Evolutionary conservation across 2,329 filamentous ascomycete species (phyloP).

Genomic region (Colletotrichum incanum): DNA sequence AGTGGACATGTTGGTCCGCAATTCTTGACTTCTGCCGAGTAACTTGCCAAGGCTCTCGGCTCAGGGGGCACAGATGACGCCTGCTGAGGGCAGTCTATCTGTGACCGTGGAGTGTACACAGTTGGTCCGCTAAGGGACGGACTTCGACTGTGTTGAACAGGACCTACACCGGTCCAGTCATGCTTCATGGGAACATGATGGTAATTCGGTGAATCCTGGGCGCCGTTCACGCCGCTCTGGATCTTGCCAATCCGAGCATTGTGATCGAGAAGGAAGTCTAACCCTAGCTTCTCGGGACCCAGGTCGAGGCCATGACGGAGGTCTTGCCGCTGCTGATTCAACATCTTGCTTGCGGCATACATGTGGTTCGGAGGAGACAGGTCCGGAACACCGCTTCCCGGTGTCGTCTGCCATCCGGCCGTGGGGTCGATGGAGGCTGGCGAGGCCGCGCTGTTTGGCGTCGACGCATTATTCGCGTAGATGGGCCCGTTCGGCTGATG

Average conservation of each 20-base stretch:
- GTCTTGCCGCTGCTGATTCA: conserved; percentile 65
- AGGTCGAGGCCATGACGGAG: conserved; percentile 72
- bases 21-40: conserved; percentile 68
- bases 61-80: conserved; percentile 14
- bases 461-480: conserved; percentile 53
- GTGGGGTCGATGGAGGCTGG: conserved; percentile 51
- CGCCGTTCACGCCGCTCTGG: conserved; percentile 64
- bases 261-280: conserved; percentile 80
- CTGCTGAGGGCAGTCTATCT: conserved; percentile 22
- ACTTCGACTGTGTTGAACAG: conserved; percentile 74
- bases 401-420: conserved; percentile 28
- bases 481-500: conserved; percentile 49
- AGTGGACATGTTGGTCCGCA: conserved; percentile 80
- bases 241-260: conserved; percentile 69
- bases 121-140: conserved; percentile 63
- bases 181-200: conserved; percentile 67
- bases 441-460: conserved; percentile 57
- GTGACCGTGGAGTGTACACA: conserved; percentile 28
- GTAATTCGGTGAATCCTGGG: conserved; percentile 62
- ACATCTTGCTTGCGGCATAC: conserved; percentile 51
- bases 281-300: conserved; percentile 76
- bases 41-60: conserved; percentile 14
- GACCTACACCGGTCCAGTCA: conserved; percentile 60
- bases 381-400: conserved; percentile 41
- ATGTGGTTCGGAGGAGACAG: conserved; percentile 43